Conservation (phyloP, 371 early-diverging fungal species). For the Actinomucor elegans region DNA sequence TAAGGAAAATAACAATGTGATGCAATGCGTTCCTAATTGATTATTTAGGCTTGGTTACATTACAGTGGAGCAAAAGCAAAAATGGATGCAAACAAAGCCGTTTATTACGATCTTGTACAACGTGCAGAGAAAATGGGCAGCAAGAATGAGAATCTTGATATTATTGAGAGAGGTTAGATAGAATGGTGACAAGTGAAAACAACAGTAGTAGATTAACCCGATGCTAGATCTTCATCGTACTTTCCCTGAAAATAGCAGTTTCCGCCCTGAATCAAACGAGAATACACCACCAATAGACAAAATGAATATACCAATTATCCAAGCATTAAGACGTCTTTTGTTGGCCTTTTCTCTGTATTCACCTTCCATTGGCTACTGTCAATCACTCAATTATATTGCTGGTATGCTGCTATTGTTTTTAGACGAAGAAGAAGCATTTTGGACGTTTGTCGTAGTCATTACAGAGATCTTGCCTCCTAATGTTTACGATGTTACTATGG, state of each 20-base stretch:
- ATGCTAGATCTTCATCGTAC: slow-evolving; percentile 77
- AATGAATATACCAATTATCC: slow-evolving; percentile 57
- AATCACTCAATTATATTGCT: slow-evolving; percentile 83
- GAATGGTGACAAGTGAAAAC: background rate
- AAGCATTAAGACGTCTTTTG: slow-evolving; percentile 68
- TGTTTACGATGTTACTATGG: slow-evolving; percentile 79
- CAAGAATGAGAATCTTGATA: slow-evolving; percentile 68
- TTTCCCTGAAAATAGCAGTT: slow-evolving; percentile 75
- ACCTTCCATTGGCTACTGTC: slow-evolving; percentile 84
- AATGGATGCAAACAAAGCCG: slow-evolving; percentile 56
- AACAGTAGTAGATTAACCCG: background rate
- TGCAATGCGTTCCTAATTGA: too few relatives aligned
- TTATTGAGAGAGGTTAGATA: slow-evolving; percentile 64
- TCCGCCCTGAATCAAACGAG: slow-evolving; percentile 26
- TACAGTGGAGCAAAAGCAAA: slow-evolving; percentile 82
- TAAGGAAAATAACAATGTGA: too few relatives aligned
- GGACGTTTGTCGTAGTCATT: slow-evolving; percentile 76
- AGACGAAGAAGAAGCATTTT: slow-evolving; percentile 81
- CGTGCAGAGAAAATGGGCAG: slow-evolving; percentile 53
- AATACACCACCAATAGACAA: slow-evolving; percentile 25
- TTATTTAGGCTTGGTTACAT: slow-evolving; percentile 71
- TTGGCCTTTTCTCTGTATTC: slow-evolving; percentile 67
- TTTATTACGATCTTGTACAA: slow-evolving; percentile 57
- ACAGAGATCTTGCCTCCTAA: slow-evolving; percentile 74
- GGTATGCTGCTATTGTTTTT: slow-evolving; percentile 80